These are phyloP conservation scores for Colletotrichum musicola DNA, from an alignment of 2,329 filamentous ascomycete species.

Conservation along the genomic window DNA sequence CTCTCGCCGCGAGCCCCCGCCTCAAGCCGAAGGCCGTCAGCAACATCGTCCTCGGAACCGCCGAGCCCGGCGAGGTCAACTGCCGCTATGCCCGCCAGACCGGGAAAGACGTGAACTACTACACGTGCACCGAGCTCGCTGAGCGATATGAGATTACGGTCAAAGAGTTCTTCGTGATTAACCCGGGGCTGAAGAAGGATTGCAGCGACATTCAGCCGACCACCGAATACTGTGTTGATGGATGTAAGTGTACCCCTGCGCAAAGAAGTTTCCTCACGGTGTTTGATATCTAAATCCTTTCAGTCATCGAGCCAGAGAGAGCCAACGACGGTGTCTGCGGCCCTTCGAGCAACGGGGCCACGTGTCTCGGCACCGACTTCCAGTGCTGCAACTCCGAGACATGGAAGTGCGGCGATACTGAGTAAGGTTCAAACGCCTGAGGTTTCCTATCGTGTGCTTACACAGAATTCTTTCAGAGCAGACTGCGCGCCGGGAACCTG, in stretches of 20 bases:
- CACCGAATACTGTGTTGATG: slow-evolving; percentile 46
- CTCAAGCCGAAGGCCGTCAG: neutral
- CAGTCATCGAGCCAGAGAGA: slow-evolving; percentile 43
- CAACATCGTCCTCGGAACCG: neutral
- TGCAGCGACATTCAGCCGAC: slow-evolving; percentile 46
- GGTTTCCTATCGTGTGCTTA: neutral
- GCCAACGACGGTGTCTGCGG: slow-evolving; percentile 48
- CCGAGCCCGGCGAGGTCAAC: slow-evolving; percentile 40
- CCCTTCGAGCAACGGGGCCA: slow-evolving; percentile 47
- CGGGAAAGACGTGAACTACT: slow-evolving; percentile 43
- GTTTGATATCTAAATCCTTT: neutral
- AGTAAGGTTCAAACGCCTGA: slow-evolving; percentile 39
- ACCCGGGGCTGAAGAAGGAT: slow-evolving; percentile 44
- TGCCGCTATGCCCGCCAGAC: slow-evolving; percentile 40
- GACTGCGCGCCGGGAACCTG: slow-evolving; percentile 50
- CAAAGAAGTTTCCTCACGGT: neutral
- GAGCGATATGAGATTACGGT: slow-evolving; percentile 40
- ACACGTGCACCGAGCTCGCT: slow-evolving; percentile 44
- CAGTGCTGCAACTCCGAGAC: slow-evolving; percentile 50
- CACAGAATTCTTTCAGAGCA: slow-evolving; percentile 37
- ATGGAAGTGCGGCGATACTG: slow-evolving; percentile 46
- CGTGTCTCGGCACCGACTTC: slow-evolving; percentile 46
- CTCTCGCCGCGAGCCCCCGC: neutral
- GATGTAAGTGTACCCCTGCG: slow-evolving; percentile 44
- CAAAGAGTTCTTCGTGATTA: slow-evolving; percentile 45